Evolutionary conservation across 1,284 basidiomycete genomes (phyloP).

Genomic region (Mycosarcoma mackinlayi): DNA sequence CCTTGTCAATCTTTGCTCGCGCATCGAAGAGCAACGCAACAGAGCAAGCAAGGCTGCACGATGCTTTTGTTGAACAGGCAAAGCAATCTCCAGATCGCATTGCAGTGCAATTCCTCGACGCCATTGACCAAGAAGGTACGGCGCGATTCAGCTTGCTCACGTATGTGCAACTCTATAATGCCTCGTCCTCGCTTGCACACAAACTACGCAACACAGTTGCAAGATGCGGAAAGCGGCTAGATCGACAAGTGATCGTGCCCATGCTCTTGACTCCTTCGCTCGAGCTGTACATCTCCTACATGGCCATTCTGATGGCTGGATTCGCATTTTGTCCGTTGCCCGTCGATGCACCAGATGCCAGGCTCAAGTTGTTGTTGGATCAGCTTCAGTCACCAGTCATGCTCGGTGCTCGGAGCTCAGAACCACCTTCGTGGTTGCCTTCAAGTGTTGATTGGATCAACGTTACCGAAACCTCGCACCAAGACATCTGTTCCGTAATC

Average conservation of each 20-base stretch:
- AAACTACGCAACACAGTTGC: conserved; percentile 2
- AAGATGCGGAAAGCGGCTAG: neutral
- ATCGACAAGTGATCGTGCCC: conserved; percentile 12
- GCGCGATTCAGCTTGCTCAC: neutral
- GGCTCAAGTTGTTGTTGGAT: conserved; percentile 4
- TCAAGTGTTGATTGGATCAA: conserved; percentile 12
- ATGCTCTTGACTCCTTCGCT: conserved; percentile 17
- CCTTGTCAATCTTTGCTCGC: neutral
- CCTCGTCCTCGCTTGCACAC: conserved; percentile 1
- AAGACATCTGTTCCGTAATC: neutral
- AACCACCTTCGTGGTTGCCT: conserved; percentile 3
- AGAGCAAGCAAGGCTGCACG: neutral
- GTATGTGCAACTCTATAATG: neutral
- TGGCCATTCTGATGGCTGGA: conserved; percentile 19
- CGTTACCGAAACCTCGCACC: conserved; percentile 1
- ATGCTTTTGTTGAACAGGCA: neutral
- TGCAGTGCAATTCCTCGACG: conserved; percentile 8
- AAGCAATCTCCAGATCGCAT: neutral
- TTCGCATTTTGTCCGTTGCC: conserved; percentile 25
- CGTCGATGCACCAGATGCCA: conserved; percentile 9
- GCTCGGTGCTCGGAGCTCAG: conserved; percentile 1
- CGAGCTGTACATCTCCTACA: conserved; percentile 24
- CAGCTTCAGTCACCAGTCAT: conserved; percentile 10
- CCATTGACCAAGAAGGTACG: neutral
- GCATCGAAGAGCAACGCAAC: too few relatives aligned